Evolutionary conservation across 2,329 filamentous ascomycete genomes (phyloP).

Genomic region (Ophiognomonia clavigignenti-juglandacearum): DNA sequence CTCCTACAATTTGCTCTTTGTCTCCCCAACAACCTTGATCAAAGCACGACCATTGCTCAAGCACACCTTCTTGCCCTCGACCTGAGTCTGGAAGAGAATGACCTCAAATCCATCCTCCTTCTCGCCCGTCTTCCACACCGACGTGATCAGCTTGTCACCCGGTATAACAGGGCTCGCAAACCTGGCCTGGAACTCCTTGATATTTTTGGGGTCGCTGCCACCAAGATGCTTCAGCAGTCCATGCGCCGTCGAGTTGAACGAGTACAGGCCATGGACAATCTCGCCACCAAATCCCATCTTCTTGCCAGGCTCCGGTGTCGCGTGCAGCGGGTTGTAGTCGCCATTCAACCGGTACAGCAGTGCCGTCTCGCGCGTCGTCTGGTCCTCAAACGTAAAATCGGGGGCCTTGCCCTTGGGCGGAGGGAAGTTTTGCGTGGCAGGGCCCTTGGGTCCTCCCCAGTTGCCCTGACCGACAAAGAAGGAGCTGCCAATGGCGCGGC

Average conservation of each 20-base stretch:
- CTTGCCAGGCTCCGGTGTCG: conserved; percentile 75
- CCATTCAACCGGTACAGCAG: conserved; percentile 82
- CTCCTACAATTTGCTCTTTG: conserved; percentile 59
- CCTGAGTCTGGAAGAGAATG: conserved; percentile 69
- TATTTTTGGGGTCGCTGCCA: conserved; percentile 70
- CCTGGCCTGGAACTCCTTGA: conserved; percentile 83
- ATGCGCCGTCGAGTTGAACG: conserved; percentile 76
- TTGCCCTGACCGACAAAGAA: conserved; percentile 76
- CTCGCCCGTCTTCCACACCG: conserved; percentile 75
- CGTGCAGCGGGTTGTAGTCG: conserved; percentile 92
- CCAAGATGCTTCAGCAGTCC: conserved; percentile 69
- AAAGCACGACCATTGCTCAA: conserved; percentile 82
- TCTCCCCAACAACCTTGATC: conserved; percentile 57
- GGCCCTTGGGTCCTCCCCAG: conserved; percentile 90
- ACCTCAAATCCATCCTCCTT: conserved; percentile 71
- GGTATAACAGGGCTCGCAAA: conserved; percentile 83
- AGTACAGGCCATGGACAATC: conserved; percentile 87
- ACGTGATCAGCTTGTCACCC: conserved; percentile 74
- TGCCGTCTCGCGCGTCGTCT: conserved; percentile 68
- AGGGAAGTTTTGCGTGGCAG: conserved; percentile 71
- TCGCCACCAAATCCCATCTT: conserved; percentile 89
- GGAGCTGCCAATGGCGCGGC: conserved; percentile 60
- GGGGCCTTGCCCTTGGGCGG: conserved; percentile 65
- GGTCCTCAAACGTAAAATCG: conserved; percentile 64
- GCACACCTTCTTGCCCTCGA: conserved; percentile 77